Evolutionary conservation across 2,329 filamentous ascomycete species (phyloP), one percentile per base, ranked within the genome.

Genomic region (Colletotrichum sp.): DNA sequence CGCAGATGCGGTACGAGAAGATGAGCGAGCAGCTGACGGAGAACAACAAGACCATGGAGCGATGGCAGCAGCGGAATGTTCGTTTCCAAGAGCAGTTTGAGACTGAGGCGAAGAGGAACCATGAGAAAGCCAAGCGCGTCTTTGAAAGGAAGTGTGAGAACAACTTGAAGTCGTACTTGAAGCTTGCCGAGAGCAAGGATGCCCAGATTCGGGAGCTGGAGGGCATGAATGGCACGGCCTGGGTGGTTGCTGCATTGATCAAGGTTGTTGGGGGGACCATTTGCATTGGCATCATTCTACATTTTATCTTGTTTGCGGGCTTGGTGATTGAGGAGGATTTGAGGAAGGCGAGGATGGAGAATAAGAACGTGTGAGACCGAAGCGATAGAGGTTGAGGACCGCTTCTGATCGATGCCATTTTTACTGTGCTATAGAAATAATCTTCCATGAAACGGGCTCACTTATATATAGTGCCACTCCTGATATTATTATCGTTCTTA

Each of bases 61-160:
- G 44, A 49, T 49, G 44, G 44, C 44, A 49, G 44, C 44, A 49
- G 44, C 44, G 44, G 44, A 49, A 49, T 12, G 44, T 8, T 0
- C 11, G 44, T 4, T 49, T 49, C n/a, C 44, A 49, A 49, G 44
- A 49, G 0, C 44, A 49, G 44, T n/a, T 49, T 49, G 44, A n/a
- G 44, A 2, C 2, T 7, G 44, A 49, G 6, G 44, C n/a, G 0
- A 49, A 49, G 11, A 49, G 11, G 1, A 22, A 49, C 3, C 2
- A 0, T 4, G 44, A 49, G 11, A 49, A 49, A 49, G n/a, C 44
- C n/a, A 49, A 22, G n/a, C 44, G 6, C 11, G 44, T 22, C 0
- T 49, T 13, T 49, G n/a, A 49, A n/a, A 49, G 44, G n/a, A 49
- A 49, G 44, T 49, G 44, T 13, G 44, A 22, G 6, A 49, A 49